Percentiles rank a stretch among this genome's conserved stretches.
These are phyloP conservation scores for Sporisorium sorghi DNA, from an alignment of 1,284 basidiomycete genomes.

Conservation along the genomic window DNA sequence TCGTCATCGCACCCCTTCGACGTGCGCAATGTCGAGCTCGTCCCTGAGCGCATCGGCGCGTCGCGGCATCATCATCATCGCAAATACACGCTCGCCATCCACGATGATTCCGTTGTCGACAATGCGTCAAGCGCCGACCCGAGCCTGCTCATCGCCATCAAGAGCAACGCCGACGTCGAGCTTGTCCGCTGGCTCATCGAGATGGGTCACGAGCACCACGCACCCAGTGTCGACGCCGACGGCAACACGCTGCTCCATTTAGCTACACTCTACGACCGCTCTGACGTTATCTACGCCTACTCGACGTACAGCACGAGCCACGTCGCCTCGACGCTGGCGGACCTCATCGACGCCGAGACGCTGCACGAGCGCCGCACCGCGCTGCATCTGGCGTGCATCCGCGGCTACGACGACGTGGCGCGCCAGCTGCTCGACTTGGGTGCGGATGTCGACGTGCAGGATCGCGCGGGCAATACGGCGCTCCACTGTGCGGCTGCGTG, in stretches of 20 bases:
- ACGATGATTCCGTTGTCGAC: slow-evolving; percentile 17
- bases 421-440: slow-evolving; percentile 88
- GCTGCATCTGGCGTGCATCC: slow-evolving; percentile 85
- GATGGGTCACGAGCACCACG: slow-evolving; percentile 55
- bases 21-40: slow-evolving; percentile 39
- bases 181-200: slow-evolving; percentile 64
- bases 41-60: slow-evolving; percentile 5
- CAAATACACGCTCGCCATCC: slow-evolving; percentile 38
- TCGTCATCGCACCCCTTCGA: slow-evolving; percentile 43
- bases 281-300: slow-evolving; percentile 52
- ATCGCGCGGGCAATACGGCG: slow-evolving; percentile 90
- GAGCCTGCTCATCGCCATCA: slow-evolving; percentile 55
- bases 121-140: slow-evolving; percentile 17
- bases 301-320: slow-evolving; percentile 37
- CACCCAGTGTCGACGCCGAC: slow-evolving; percentile 36
- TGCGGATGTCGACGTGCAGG: slow-evolving; percentile 86
- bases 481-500: slow-evolving; percentile 77
- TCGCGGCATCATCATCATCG: slow-evolving; percentile 30
- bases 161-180: slow-evolving; percentile 51
- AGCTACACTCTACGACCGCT: slow-evolving; percentile 51
- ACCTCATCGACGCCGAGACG: slow-evolving; percentile 38
- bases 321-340: slow-evolving; percentile 24
- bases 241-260: slow-evolving; percentile 53
- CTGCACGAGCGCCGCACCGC: slow-evolving; percentile 78
- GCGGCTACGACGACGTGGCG: slow-evolving; percentile 88